phyloP scores from a whole-genome alignment of 169 alveolate genomes.

The Plasmodium vinckei region DNA sequence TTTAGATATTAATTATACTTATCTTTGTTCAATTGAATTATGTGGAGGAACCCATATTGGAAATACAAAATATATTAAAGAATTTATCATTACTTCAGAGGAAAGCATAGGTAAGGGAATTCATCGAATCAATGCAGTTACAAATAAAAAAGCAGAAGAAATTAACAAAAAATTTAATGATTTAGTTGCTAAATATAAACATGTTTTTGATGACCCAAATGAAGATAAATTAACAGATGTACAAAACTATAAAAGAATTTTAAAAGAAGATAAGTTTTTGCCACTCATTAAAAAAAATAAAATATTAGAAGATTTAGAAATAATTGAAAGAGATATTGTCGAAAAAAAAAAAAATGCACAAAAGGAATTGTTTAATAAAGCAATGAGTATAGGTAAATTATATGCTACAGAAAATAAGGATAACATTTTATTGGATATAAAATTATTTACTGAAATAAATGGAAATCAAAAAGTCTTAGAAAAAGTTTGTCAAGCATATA shows the following conservation, averaged over 20 bases:
- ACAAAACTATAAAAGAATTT: slow-evolving; percentile 46
- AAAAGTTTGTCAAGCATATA: slow-evolving; percentile 62
- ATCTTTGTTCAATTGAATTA: slow-evolving; percentile 88
- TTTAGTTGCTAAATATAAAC: slow-evolving; percentile 77
- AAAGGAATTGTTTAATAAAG: slow-evolving; percentile 67
- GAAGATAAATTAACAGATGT: slow-evolving; percentile 76
- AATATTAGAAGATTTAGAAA: slow-evolving; percentile 44
- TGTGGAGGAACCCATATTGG: slow-evolving; percentile 95
- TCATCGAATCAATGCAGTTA: slow-evolving; percentile 89
- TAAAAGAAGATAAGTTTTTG: slow-evolving; percentile 74
- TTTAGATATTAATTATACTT: slow-evolving; percentile 75
- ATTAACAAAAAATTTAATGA: slow-evolving; percentile 80
- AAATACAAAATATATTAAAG: slow-evolving; percentile 82
- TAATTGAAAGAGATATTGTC: slow-evolving; percentile 65
- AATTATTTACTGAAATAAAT: slow-evolving; percentile 50
- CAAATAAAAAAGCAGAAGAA: slow-evolving; percentile 86
- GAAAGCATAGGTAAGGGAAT: slow-evolving; percentile 94
- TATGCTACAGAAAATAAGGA: slow-evolving; percentile 56
- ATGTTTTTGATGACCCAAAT: slow-evolving; percentile 79
- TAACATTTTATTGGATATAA: slow-evolving; percentile 39
- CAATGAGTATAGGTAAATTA: slow-evolving; percentile 38
- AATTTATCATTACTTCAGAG: slow-evolving; percentile 87
- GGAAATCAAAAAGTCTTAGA: slow-evolving; percentile 76
- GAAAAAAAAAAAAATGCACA: slow-evolving; percentile 63
- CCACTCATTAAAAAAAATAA: slow-evolving; percentile 60